Conservation (phyloP, 192 early-diverging fungal genomes). For the Mortierella hygrophila region DNA sequence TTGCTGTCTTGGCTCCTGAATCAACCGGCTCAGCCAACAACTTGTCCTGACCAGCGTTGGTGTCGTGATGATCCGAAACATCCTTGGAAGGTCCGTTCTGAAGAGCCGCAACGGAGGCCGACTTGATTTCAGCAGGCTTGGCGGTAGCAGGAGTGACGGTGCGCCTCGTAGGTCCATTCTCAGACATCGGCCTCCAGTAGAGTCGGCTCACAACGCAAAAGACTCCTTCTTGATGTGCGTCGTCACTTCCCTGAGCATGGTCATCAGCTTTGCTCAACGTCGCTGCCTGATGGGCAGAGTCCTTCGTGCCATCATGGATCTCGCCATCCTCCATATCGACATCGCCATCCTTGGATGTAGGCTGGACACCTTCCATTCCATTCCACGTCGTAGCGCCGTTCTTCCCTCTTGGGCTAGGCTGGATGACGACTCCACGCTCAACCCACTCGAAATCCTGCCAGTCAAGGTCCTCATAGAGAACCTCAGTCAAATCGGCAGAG, state of each 20-base stretch:
- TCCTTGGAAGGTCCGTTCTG: background rate
- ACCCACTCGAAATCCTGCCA: slow-evolving; percentile 59
- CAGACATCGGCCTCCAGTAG: slow-evolving; percentile 45
- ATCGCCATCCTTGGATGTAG: slow-evolving; percentile 9
- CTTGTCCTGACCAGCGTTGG: background rate
- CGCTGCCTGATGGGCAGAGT: background rate
- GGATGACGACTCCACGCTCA: slow-evolving; percentile 51
- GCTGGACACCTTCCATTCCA: slow-evolving; percentile 38
- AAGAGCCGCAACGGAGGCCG: background rate
- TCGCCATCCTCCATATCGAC: background rate
- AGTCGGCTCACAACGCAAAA: slow-evolving; percentile 54
- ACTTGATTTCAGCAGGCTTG: background rate
- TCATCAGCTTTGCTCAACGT: background rate
- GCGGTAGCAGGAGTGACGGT: background rate
- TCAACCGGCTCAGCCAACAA: background rate
- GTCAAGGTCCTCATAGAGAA: slow-evolving; percentile 48
- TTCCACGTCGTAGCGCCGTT: background rate
- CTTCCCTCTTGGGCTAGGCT: slow-evolving; percentile 32
- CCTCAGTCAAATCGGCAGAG: slow-evolving; percentile 21
- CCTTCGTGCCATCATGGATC: background rate
- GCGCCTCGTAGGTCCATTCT: slow-evolving; percentile 9
- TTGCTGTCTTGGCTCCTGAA: background rate
- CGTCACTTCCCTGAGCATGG: background rate
- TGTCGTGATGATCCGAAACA: background rate
- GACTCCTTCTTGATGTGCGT: slow-evolving; percentile 42